phyloP scores from a whole-genome alignment of 2,329 filamentous ascomycete species.

The Ceratocystis cubensis region DNA sequence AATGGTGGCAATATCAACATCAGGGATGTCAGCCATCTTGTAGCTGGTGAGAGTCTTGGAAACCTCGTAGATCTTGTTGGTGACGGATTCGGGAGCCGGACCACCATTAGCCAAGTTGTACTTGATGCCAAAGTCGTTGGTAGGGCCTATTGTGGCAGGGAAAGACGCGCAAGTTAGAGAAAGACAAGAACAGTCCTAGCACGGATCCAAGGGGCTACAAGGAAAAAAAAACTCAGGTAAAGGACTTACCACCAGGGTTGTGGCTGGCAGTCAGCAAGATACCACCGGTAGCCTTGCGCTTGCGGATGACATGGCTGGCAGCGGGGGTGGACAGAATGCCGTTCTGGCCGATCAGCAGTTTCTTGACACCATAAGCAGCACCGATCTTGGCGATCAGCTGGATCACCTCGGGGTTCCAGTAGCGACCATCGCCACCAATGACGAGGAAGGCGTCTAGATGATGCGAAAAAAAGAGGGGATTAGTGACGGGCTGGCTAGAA shows the following conservation, averaged over 20 bases:
- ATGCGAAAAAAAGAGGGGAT: constrained; percentile 2
- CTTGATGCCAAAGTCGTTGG: constrained; percentile 97
- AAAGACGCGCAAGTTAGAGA: neutral
- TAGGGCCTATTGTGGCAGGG: constrained; percentile 49
- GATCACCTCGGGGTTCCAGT: constrained; percentile 92
- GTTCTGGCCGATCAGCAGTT: constrained; percentile 89
- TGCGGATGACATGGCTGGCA: constrained; percentile 89
- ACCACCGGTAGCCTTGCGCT: constrained; percentile 87
- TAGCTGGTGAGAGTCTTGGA: constrained; percentile 85
- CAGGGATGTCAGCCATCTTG: constrained; percentile 77
- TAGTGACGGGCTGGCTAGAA: neutral
- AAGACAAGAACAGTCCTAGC: neutral
- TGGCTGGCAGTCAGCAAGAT: constrained; percentile 95
- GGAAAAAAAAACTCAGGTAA: neutral
- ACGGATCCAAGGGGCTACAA: neutral
- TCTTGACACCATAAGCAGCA: constrained; percentile 96
- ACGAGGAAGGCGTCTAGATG: constrained; percentile 62
- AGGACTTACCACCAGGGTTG: constrained; percentile 76
- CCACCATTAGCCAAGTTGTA: constrained; percentile 97
- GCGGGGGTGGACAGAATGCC: constrained; percentile 95
- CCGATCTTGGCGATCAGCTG: constrained; percentile 96
- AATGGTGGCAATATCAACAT: constrained; percentile 71
- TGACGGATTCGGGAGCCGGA: constrained; percentile 88
- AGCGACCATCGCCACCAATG: constrained; percentile 93
- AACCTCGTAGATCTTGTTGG: constrained; percentile 91